phyloP scores from a whole-genome alignment of 805 yeast species.

The Saturnispora hagleri region DNA sequence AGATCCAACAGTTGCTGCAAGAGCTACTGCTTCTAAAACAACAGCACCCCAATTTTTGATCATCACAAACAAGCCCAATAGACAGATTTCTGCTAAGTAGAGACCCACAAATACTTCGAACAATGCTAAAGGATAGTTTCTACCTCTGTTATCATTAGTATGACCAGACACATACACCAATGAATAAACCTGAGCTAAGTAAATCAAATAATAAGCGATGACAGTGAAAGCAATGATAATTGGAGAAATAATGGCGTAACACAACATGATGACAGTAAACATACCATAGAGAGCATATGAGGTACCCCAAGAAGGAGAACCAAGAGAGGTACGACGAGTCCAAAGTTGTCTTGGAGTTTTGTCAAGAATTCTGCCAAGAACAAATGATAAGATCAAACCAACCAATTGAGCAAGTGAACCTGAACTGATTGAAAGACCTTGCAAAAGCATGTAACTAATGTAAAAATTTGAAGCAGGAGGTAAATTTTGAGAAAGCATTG shows the following conservation, averaged over 20 bases:
- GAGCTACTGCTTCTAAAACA: constrained; percentile 53
- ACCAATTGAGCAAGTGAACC: constrained; percentile 70
- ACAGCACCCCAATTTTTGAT: constrained; percentile 73
- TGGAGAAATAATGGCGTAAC: constrained; percentile 76
- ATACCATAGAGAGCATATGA: constrained; percentile 72
- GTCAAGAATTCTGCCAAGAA: constrained; percentile 65
- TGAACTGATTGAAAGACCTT: constrained; percentile 74
- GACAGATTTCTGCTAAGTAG: constrained; percentile 61
- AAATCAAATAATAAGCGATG: constrained; percentile 46
- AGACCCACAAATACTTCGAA: constrained; percentile 65
- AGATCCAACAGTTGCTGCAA: constrained; percentile 47
- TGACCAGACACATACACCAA: constrained; percentile 56
- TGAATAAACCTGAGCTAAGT: constrained; percentile 54
- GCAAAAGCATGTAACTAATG: constrained; percentile 70
- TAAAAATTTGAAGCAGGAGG: constrained; percentile 91
- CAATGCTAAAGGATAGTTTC: constrained; percentile 62
- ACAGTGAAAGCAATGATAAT: constrained; percentile 59
- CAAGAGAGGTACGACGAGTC: constrained; percentile 59
- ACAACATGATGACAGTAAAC: constrained; percentile 60
- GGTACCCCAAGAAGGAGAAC: constrained; percentile 72
- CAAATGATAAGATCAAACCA: constrained; percentile 58
- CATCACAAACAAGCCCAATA: constrained; percentile 65
- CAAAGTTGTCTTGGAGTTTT: constrained; percentile 89
- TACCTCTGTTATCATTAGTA: constrained; percentile 56
- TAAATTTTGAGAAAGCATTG: constrained; percentile 60